phyloP scores from a whole-genome alignment of 805 yeast genomes.

The Yarrowia hollandica region DNA sequence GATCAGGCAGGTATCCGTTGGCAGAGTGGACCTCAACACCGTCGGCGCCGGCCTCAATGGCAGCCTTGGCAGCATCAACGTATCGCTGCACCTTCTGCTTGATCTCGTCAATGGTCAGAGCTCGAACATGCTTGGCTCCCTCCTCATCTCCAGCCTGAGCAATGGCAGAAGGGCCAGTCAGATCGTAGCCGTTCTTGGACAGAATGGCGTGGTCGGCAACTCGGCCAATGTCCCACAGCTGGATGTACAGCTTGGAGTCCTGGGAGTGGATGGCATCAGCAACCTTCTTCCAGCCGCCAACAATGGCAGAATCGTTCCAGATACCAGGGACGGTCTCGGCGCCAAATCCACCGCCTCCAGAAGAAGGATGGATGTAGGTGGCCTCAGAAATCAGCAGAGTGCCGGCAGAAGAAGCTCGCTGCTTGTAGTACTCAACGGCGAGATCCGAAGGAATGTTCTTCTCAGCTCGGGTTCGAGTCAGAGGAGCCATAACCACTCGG shows the following conservation, averaged over 20 bases:
- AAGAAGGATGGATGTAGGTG: slow-evolving; percentile 47
- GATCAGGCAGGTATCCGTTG: slow-evolving; percentile 56
- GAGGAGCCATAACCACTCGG: slow-evolving; percentile 53
- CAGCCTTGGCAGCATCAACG: slow-evolving; percentile 53
- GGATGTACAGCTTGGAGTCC: slow-evolving; percentile 43
- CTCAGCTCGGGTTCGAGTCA: slow-evolving; percentile 50
- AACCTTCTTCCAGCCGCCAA: slow-evolving; percentile 65
- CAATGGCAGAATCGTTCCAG: slow-evolving; percentile 80
- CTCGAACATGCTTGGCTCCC: slow-evolving; percentile 34
- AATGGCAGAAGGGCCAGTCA: slow-evolving; percentile 22
- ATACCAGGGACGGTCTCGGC: slow-evolving; percentile 38
- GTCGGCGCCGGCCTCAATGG: slow-evolving; percentile 57
- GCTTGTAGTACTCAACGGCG: slow-evolving; percentile 53
- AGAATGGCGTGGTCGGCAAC: slow-evolving; percentile 31
- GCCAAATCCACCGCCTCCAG: slow-evolving; percentile 39
- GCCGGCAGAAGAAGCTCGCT: slow-evolving; percentile 57
- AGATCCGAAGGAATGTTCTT: slow-evolving; percentile 48
- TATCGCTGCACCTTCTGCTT: slow-evolving; percentile 47
- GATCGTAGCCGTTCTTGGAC: slow-evolving; percentile 7
- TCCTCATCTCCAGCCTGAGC: slow-evolving; percentile 26
- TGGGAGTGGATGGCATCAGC: slow-evolving; percentile 48
- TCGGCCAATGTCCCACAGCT: slow-evolving; percentile 51
- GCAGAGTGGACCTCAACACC: slow-evolving; percentile 68
- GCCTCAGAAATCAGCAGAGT: slow-evolving; percentile 64
- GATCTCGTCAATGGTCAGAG: slow-evolving; percentile 49